phyloP scores from a whole-genome alignment of 768 basidiomycete species.

The Arthromyces matolae region DNA sequence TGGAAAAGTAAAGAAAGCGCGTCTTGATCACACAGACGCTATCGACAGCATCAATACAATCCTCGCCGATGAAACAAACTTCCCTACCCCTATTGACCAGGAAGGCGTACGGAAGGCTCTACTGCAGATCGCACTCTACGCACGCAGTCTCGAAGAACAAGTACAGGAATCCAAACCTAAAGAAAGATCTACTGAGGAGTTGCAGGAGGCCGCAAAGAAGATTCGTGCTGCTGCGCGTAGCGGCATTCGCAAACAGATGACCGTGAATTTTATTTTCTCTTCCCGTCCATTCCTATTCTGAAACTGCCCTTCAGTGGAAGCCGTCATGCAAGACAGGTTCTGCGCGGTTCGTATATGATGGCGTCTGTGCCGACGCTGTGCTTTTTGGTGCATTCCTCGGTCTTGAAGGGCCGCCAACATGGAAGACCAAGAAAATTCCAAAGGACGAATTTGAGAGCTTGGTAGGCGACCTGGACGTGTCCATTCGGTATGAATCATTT shows the following conservation, averaged over 20 bases:
- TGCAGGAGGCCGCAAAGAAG: conserved; percentile 42
- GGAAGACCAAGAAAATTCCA: conserved; percentile 46
- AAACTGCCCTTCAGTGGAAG: conserved; percentile 38
- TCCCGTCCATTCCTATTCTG: neutral
- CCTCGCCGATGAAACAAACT: conserved; percentile 33
- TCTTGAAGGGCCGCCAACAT: conserved; percentile 41
- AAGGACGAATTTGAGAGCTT: conserved; percentile 29
- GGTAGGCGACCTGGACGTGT: conserved; percentile 31
- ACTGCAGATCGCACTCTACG: conserved; percentile 26
- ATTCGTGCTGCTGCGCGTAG: conserved; percentile 40
- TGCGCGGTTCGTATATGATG: conserved; percentile 51
- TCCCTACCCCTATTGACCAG: conserved; percentile 31
- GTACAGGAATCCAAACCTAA: conserved; percentile 23
- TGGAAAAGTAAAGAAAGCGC: conserved; percentile 26
- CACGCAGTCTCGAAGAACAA: conserved; percentile 26
- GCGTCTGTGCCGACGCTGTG: conserved; percentile 43
- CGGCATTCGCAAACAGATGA: conserved; percentile 52
- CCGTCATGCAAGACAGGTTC: conserved; percentile 42
- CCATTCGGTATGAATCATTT: conserved; percentile 39
- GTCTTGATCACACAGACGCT: conserved; percentile 21
- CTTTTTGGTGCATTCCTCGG: conserved; percentile 45
- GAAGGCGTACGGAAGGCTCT: conserved; percentile 20
- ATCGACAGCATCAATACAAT: conserved; percentile 28
- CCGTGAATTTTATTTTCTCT: conserved; percentile 22
- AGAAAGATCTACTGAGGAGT: conserved; percentile 33